Percentiles rank a stretch among this genome's conserved stretches.
These are phyloP conservation scores for Penium margaritaceum DNA, from an alignment of 139 green algal species.

Conservation along the genomic window DNA sequence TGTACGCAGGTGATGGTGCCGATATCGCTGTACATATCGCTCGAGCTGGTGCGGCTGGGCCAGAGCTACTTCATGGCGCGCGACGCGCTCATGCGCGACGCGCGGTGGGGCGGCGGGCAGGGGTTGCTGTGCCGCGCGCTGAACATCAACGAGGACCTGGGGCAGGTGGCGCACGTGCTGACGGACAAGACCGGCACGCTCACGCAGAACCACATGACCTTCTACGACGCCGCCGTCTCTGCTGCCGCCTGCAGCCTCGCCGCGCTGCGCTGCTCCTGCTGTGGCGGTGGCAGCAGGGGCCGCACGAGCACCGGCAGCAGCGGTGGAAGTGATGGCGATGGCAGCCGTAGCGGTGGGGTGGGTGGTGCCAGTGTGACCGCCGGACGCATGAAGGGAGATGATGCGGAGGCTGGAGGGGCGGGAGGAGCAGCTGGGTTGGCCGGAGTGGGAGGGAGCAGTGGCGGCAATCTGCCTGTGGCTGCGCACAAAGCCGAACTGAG, in stretches of 20 bases:
- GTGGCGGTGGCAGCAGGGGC: background rate
- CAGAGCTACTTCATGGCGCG: slow-evolving; percentile 39
- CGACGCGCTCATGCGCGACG: slow-evolving; percentile 37
- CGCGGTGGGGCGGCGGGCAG: background rate
- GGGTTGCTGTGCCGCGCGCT: slow-evolving; percentile 31
- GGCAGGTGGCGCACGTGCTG: slow-evolving; percentile 63
- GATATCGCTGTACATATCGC: slow-evolving; percentile 93
- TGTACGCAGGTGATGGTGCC: slow-evolving; percentile 90
- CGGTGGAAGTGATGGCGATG: no score
- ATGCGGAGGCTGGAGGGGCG: no score
- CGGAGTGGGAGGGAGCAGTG: no score
- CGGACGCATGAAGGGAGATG: no score
- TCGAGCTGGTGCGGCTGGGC: slow-evolving; percentile 78
- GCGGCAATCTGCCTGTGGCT: no score
- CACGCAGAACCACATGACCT: slow-evolving; percentile 62
- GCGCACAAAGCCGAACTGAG: no score
- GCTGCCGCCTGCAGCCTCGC: slow-evolving; percentile 22
- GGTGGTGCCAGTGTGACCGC: no score
- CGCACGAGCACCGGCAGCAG: background rate
- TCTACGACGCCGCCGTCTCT: slow-evolving; percentile 11
- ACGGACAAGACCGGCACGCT: slow-evolving; percentile 89
- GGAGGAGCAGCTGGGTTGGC: no score
- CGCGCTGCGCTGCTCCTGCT: background rate
- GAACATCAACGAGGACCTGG: slow-evolving; percentile 56
- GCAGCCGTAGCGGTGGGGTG: no score